Evolutionary conservation across 2,329 filamentous ascomycete species (phyloP), one percentile per base, ranked within the genome.

Genomic region (Cladosporium phlei): DNA sequence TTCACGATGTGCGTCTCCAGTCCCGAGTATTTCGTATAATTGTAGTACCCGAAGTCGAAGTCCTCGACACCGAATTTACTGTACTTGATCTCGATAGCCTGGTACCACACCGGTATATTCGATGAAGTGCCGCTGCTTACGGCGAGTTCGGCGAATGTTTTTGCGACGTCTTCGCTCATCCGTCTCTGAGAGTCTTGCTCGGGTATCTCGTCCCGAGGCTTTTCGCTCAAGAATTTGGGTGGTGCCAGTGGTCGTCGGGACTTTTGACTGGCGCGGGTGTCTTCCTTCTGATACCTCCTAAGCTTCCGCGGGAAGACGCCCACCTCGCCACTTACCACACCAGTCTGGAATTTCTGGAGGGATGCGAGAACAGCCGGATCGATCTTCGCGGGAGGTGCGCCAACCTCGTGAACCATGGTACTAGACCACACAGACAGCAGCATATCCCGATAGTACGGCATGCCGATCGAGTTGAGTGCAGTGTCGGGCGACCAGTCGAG

Each of bases 21-120:
- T 0, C 93, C 93, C 8, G 93, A 95, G 62, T 88, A 95, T 19
- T 73, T 76, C 1, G 94, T 97, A 63, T 87, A 89, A 68, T 98
- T 98, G 74, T 94, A 98, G 66, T 88, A 97, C 48, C 88, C 85
- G 68, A 98, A 98, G 66, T 98, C 93, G 65, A 98, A 98, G 66
- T 98, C 94, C 60, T 97, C 91, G n/a, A 98, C 89, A 16, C 93
- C 93, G 66, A 96, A 98, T 63, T 89, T 94, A 74, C 91, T 96
- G 72, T 97, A 98, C 65, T 96, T 96, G 70, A 98, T 98, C 66
- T 97, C 91, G 9, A 96, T 86, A 59, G 89, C 90, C 54, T 86
- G 83, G 66, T 98, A 98, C 72, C 93, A 88, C 7, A 86, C 79
- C 17, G 91, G 86, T 4, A 93, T 85, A 47, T 95, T 89, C 30